Evolutionary conservation across 73 alveolate species (phyloP).

Genomic region (Tetrahymena elliotti): DNA sequence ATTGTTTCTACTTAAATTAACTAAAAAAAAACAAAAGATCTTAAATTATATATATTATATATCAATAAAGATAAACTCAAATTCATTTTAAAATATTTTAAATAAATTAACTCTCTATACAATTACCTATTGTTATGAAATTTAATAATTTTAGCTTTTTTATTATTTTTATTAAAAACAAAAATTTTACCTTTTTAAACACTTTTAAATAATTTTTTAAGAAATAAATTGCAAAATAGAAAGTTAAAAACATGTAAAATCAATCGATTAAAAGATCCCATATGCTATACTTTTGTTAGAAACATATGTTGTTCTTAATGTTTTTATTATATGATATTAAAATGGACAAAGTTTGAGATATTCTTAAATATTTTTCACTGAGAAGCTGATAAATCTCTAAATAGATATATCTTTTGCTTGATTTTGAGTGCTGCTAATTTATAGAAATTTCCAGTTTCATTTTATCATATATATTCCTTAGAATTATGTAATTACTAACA

Average conservation of each 20-base stretch:
- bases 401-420: background rate
- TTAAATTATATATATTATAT: no score
- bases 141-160: no score
- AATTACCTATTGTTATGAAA: no score
- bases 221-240: background rate
- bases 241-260: background rate
- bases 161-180: no score
- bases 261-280: background rate
- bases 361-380: background rate
- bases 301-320: background rate
- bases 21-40: no score
- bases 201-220: no score
- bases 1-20: background rate
- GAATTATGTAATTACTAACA: background rate
- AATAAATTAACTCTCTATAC: no score
- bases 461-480: background rate
- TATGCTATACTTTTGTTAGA: background rate
- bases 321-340: background rate
- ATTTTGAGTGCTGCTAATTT: background rate
- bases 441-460: background rate
- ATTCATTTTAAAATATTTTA: no score
- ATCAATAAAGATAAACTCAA: background rate
- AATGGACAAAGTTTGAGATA: background rate
- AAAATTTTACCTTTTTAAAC: no score
- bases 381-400: background rate